Evolutionary conservation across 1,139 yeast species (phyloP), one percentile per base, ranked within the genome.

Genomic region (Magnusiomyces paraingens): DNA sequence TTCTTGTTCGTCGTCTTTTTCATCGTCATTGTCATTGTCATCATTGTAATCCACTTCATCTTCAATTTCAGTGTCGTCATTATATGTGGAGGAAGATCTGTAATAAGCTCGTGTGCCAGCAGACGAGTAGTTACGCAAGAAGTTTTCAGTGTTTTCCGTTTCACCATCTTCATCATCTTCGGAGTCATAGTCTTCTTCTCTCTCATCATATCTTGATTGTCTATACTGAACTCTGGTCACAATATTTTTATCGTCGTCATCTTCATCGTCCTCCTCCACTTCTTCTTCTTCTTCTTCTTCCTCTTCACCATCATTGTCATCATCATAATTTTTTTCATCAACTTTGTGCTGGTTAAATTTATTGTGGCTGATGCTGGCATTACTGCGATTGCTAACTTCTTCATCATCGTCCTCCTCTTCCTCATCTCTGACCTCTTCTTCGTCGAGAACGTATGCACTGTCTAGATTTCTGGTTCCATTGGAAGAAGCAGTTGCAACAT

Each of bases 41-140:
- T 14, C 41, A 10, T n/a, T 15, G 12, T 21, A 14, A 20, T 18
- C 3, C n/a, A 36, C 47, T 12, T 45, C 49, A 10, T 20, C 41
- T 20, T 52, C 55, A n/a, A 45, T 20, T 22, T 52, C 55, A 21
- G 51, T 47, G 21, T 55, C 55, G 39, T 55, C 57, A 46, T 46
- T 48, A 46, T 48, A 38, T 2, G 49, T 47, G 18, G 43, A 20
- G 2, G 39, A 10, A n/a, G 44, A 4, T 35, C 29, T 32, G 36
- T 18, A 36, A 17, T 44, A 51, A 11, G n/a, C 20, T 29, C 46
- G 11, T 4, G 41, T 45, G 17, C 14, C 43, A 36, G 38, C 17
- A 11, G 50, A 20, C n/a, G 39, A 11, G 15, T 32, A 44, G 40
- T 47, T 45, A 21, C 40, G 43, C 14, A 48, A 44, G 44, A 18